Base-by-base conservation (phyloP, 2,329 filamentous ascomycete species). In the Aspergillus udagawae region DNA sequence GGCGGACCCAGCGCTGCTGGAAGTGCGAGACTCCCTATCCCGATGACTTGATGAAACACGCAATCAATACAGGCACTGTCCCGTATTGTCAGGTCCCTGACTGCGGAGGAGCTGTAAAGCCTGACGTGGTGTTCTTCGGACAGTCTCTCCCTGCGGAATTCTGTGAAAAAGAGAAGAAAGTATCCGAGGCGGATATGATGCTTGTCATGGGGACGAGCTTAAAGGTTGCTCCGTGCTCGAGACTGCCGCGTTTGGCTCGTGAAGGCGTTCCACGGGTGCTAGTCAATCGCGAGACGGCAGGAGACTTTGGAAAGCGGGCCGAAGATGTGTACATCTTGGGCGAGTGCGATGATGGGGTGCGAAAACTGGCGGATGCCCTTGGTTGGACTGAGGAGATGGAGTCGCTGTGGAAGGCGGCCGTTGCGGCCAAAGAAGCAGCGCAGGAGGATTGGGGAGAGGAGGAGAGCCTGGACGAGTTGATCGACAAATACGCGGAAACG, bases 111-210 rank as follows among this genome's bases (percentile, higher is more conserved):
- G 77, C 91, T 1, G 88, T 94, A 12, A 94, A 94, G 75, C 91
- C 91, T 0, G 89, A 93, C 64, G 92, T 94, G 65, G 89, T 93
- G 20, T 93, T 95, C 73, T 95, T 94, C 64, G 90, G 90, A 48
- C 89, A 92, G 67, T 71, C 79, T 1, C 74, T 90, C 0, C 86
- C 87, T 0, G 67, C 72, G 5, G 75, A 72, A 0, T 92, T 91
- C 72, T 84, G 84, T 63, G 68, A 74, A 4, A 82, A 82, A 49
- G 72, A 76, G 42, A 66, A 76, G 38, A 67, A 84, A 12, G 78
- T 83, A 0, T 68, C 69, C 1, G 74, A 82, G 66, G 87, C 88
- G 0, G 89, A 93, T 68, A 73, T 94, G 4, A 80, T 86, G 44
- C 83, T 96, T 52, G 82, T 95, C 9, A 84, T 95, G 75, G 91